These are phyloP conservation scores for Cucumis cinereus DNA, from an alignment of 306 rosid genomes.

Conservation along the genomic window DNA sequence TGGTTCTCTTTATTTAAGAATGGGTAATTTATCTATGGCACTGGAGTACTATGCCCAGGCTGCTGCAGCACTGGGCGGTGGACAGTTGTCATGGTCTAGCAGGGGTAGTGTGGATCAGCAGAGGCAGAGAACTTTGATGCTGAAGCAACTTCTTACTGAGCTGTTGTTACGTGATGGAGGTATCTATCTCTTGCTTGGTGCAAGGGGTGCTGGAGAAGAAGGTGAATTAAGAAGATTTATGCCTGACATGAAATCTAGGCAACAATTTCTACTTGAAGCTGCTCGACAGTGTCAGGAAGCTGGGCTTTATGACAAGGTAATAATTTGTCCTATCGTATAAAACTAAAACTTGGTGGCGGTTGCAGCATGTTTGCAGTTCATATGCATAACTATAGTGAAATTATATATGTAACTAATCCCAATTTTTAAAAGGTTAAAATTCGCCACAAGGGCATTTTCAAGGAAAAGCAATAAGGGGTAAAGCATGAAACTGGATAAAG, in stretches of 20 bases:
- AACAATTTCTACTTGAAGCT: constrained; percentile 83
- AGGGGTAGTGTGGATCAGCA: constrained; percentile 76
- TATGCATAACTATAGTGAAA: background rate
- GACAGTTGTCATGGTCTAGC: constrained; percentile 79
- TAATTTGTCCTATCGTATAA: background rate
- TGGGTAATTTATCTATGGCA: constrained; percentile 58
- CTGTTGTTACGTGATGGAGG: constrained; percentile 79
- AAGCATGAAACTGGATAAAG: background rate
- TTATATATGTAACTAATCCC: background rate
- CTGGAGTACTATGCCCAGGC: constrained; percentile 93
- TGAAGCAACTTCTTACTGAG: constrained; percentile 92
- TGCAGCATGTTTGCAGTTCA: background rate
- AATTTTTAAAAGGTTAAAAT: background rate
- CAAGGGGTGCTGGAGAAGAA: constrained; percentile 93
- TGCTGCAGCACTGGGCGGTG: constrained; percentile 97
- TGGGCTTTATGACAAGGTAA: constrained; percentile 86
- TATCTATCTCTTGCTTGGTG: constrained; percentile 74
- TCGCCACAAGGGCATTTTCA: background rate
- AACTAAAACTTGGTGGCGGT: background rate
- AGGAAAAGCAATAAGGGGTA: background rate
- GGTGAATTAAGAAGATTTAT: constrained; percentile 80
- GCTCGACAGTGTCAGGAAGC: constrained; percentile 88
- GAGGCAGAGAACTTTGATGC: constrained; percentile 89
- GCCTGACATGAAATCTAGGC: constrained; percentile 57
- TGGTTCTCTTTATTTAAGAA: constrained; percentile 69